These are phyloP conservation scores for Fusarium floridanum DNA, from an alignment of 2,329 filamentous ascomycete species.

Conservation along the genomic window DNA sequence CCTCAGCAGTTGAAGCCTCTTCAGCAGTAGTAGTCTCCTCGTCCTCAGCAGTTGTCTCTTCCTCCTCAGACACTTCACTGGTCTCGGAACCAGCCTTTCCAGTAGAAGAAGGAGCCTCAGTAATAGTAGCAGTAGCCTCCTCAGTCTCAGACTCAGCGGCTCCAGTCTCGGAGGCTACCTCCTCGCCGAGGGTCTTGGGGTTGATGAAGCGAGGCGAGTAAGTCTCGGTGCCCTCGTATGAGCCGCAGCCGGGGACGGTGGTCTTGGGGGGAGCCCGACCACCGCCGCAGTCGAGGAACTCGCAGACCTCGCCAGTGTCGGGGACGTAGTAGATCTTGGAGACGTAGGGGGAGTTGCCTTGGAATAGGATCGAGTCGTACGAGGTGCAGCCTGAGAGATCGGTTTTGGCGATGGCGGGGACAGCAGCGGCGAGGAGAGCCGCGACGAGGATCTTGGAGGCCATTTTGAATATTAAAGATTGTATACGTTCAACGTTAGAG, in stretches of 20 bases:
- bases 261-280: slow-evolving; percentile 74
- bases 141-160: neutral
- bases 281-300: slow-evolving; percentile 75
- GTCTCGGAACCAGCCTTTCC: slow-evolving; percentile 15
- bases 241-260: slow-evolving; percentile 70
- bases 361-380: slow-evolving; percentile 50
- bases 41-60: slow-evolving; percentile 3
- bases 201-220: slow-evolving; percentile 65
- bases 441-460: slow-evolving; percentile 40
- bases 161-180: slow-evolving; percentile 17
- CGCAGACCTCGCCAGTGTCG: slow-evolving; percentile 74
- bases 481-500: slow-evolving; percentile 4
- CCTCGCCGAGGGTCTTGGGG: slow-evolving; percentile 43
- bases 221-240: slow-evolving; percentile 67
- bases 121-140: slow-evolving; percentile 30
- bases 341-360: slow-evolving; percentile 55
- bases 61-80: slow-evolving; percentile 10
- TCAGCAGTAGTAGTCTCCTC: slow-evolving; percentile 8
- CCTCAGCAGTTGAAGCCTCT: neutral
- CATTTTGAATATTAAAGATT: slow-evolving; percentile 40
- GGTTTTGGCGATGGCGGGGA: slow-evolving; percentile 57
- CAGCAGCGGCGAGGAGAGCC: slow-evolving; percentile 44
- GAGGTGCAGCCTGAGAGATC: slow-evolving; percentile 61
- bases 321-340: slow-evolving; percentile 72
- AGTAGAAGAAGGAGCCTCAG: slow-evolving; percentile 34